A percentile compares a stretch with the other conserved stretches of the same genome.
Conservation (phyloP, 2,329 filamentous ascomycete genomes). For the Cladophialophora carrionii region DNA sequence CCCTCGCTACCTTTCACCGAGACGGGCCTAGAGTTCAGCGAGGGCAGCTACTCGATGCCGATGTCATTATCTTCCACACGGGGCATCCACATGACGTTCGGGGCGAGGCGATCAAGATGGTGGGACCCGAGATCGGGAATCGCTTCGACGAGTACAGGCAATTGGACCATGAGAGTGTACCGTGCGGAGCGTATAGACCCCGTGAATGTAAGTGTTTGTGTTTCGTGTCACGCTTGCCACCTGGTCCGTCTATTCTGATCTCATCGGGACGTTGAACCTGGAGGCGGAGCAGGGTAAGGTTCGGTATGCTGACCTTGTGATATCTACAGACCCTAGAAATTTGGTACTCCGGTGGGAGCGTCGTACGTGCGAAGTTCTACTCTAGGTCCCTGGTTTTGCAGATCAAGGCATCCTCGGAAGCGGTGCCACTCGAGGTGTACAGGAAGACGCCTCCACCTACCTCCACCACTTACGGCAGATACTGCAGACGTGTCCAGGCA, state of each 20-base stretch:
- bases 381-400: constrained; percentile 3
- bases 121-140: constrained; percentile 48
- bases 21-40: constrained; percentile 48
- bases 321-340: neutral
- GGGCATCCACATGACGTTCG: constrained; percentile 52
- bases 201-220: neutral
- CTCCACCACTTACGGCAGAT: no score
- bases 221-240: no score
- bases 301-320: no score
- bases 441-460: neutral
- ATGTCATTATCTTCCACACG: constrained; percentile 54
- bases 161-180: constrained; percentile 52
- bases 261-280: no score
- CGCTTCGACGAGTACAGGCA: constrained; percentile 51
- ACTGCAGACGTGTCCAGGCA: no score
- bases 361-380: neutral
- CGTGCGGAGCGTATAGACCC: constrained; percentile 49
- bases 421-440: neutral
- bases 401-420: neutral
- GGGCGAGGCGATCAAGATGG: constrained; percentile 43
- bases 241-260: no score
- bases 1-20: constrained; percentile 40
- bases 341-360: constrained; percentile 1
- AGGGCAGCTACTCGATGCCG: constrained; percentile 50
- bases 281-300: no score